These are phyloP conservation scores for Wickerhamiella sorbophila DNA, from an alignment of 805 yeast species.

Conservation along the genomic window DNA sequence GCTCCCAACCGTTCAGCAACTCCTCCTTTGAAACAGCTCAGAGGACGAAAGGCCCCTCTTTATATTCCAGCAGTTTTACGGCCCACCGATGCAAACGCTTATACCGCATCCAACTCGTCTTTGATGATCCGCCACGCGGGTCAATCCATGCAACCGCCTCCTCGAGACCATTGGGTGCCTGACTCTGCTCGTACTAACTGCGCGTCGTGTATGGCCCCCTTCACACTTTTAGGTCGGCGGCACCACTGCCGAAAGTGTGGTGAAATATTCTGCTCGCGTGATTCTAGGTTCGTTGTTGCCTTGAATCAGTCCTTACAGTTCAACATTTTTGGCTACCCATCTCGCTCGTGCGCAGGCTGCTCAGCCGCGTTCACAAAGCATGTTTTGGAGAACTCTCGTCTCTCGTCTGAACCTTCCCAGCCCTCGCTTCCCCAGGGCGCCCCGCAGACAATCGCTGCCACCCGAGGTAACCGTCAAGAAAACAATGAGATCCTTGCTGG, in stretches of 20 bases:
- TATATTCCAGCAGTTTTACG: conserved; percentile 83
- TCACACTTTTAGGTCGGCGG: conserved; percentile 64
- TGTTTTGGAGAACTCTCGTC: conserved; percentile 25
- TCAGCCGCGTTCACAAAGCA: conserved; percentile 43
- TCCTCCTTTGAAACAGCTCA: conserved; percentile 46
- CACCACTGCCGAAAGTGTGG: conserved; percentile 85
- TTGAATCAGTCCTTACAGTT: conserved; percentile 37
- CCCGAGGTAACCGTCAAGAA: conserved; percentile 9
- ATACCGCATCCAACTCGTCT: conserved; percentile 17
- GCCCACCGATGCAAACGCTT: conserved; percentile 26
- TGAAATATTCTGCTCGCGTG: conserved; percentile 60
- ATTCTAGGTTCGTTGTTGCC: conserved; percentile 41
- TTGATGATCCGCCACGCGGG: conserved; percentile 11
- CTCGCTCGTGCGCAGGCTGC: conserved; percentile 59
- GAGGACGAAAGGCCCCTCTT: conserved; percentile 71
- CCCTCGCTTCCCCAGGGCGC: conserved; percentile 1
- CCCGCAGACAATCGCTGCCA: conserved; percentile 13
- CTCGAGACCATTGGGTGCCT: conserved; percentile 35
- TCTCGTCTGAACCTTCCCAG: conserved; percentile 9
- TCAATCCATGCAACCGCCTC: conserved; percentile 20
- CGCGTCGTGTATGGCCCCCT: conserved; percentile 48
- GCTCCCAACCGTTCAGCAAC: conserved; percentile 9
- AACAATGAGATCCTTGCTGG: conserved; percentile 26
- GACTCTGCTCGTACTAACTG: conserved; percentile 55
- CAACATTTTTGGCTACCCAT: conserved; percentile 51